These are phyloP conservation scores for Dendrobium nobile DNA, from an alignment of 106 monocot species.

Conservation along the genomic window DNA sequence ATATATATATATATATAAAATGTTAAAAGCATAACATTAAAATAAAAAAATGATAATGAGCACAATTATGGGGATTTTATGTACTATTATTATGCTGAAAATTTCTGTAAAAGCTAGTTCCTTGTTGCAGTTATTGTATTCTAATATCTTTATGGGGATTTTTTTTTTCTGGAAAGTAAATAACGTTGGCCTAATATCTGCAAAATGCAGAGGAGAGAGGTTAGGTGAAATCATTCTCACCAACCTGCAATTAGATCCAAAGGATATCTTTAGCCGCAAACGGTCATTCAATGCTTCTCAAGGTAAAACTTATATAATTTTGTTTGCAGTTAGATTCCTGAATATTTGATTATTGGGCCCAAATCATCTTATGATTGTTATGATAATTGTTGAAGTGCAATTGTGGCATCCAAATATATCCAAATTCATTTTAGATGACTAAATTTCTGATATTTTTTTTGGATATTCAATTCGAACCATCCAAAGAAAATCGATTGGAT, in stretches of 20 bases:
- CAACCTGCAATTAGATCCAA: slow-evolving; percentile 32
- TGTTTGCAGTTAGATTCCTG: neutral
- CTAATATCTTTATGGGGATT: too few relatives aligned
- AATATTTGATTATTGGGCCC: neutral
- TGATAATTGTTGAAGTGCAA: too few relatives aligned
- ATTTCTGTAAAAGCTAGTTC: neutral
- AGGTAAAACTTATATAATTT: slow-evolving; percentile 25
- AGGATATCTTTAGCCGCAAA: slow-evolving; percentile 44
- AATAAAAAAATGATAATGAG: too few relatives aligned
- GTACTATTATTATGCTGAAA: too few relatives aligned
- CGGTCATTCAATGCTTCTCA: slow-evolving; percentile 44
- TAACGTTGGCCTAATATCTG: neutral
- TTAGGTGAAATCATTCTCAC: slow-evolving; percentile 32
- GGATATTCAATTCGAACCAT: neutral
- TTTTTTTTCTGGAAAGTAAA: too few relatives aligned
- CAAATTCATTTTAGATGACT: neutral
- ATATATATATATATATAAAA: too few relatives aligned
- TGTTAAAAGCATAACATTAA: too few relatives aligned
- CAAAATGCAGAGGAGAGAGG: slow-evolving; percentile 44
- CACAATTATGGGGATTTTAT: too few relatives aligned
- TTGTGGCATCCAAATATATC: neutral
- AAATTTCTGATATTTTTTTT: neutral
- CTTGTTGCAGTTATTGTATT: neutral
- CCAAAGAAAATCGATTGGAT: neutral
- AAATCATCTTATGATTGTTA: neutral